Percentiles rank a stretch among this genome's conserved stretches.
phyloP scores from a whole-genome alignment of 148 eudicot genomes.

The Oxyria digyna region DNA sequence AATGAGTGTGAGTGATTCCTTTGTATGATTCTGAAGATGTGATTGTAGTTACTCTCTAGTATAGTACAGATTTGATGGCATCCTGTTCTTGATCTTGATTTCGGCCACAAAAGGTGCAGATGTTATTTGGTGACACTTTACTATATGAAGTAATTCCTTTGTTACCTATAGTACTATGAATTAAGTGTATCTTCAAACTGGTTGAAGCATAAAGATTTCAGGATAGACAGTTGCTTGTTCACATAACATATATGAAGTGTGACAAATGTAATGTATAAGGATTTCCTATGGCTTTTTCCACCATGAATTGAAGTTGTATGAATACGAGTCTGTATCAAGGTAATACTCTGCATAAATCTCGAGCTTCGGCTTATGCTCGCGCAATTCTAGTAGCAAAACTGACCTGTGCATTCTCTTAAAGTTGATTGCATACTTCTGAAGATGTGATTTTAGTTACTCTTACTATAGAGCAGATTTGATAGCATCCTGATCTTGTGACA shows the following conservation, averaged over 20 bases:
- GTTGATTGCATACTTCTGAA: not conserved
- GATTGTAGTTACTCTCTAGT: not conserved
- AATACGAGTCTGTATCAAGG: conserved; percentile 28
- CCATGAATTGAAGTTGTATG: no score
- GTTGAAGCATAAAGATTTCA: not conserved
- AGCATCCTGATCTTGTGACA: no score
- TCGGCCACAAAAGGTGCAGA: no score
- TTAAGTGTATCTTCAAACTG: not conserved
- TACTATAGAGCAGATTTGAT: not conserved
- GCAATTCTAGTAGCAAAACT: conserved; percentile 2
- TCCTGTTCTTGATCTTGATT: no score
- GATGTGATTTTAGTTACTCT: not conserved
- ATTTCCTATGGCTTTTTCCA: no score
- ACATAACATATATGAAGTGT: not conserved
- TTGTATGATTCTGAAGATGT: not conserved
- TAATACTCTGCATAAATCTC: conserved; percentile 14
- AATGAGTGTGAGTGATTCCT: not conserved
- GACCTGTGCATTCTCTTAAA: no score
- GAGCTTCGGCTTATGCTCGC: not conserved
- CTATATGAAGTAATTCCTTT: not conserved
- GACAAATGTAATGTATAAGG: no score
- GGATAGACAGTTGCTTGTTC: not conserved
- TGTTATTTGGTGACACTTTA: not conserved
- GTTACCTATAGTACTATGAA: not conserved
- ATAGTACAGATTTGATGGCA: no score